These are phyloP conservation scores for Coemansia sp. DNA, from an alignment of 192 early-diverging fungal species.

Conservation along the genomic window DNA sequence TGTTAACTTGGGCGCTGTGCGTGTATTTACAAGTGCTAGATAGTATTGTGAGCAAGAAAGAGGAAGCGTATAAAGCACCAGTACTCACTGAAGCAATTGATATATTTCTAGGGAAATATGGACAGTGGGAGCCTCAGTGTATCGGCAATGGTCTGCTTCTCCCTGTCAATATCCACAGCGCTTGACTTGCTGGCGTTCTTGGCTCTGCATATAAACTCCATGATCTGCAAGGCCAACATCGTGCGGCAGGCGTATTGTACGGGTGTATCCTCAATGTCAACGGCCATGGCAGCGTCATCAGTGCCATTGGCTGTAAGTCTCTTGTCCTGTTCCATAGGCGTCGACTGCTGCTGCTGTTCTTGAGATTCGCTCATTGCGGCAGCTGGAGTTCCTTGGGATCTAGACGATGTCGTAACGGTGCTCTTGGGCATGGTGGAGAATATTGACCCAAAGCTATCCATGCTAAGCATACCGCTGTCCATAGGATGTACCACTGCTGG, in stretches of 20 bases:
- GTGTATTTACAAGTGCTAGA: too few species aligned
- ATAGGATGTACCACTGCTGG: slow-evolving; percentile 16
- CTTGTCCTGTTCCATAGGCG: background rate
- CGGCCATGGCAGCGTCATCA: slow-evolving; percentile 25
- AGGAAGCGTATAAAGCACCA: too few species aligned
- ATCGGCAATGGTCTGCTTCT: slow-evolving; percentile 33
- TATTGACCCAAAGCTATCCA: slow-evolving; percentile 42
- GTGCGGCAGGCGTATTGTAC: slow-evolving; percentile 52
- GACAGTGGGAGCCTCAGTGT: slow-evolving; percentile 36
- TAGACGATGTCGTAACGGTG: background rate
- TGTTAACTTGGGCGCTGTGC: too few species aligned
- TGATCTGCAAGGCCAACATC: slow-evolving; percentile 52
- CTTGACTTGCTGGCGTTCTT: background rate
- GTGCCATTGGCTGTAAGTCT: background rate
- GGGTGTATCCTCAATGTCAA: slow-evolving; percentile 55
- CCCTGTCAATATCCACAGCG: slow-evolving; percentile 23
- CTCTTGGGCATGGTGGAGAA: slow-evolving; percentile 15
- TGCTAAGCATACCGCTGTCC: slow-evolving; percentile 31
- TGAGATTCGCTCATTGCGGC: background rate
- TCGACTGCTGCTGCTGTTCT: slow-evolving; percentile 1
- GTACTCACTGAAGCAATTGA: too few species aligned
- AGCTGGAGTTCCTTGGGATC: background rate
- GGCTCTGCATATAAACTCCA: slow-evolving; percentile 34
- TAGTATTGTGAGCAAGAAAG: too few species aligned
- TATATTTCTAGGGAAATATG: slow-evolving; percentile 16